Evolutionary conservation across 768 basidiomycete species (phyloP).

Genomic region (Auriscalpium orientale): DNA sequence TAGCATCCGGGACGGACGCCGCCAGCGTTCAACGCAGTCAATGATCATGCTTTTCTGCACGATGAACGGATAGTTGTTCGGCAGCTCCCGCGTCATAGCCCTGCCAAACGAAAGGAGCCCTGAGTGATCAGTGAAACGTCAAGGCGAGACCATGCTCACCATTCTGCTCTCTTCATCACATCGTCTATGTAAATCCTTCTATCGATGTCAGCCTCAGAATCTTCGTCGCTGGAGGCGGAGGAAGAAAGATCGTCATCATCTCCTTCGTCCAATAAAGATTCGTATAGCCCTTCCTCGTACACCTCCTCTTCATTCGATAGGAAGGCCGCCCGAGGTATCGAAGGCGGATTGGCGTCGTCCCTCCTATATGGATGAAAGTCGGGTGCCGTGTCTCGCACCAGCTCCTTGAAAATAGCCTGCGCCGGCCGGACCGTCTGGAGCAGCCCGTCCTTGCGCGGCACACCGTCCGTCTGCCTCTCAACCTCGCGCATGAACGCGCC

Average conservation of each 20-base stretch:
- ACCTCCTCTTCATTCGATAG: conserved; percentile 31
- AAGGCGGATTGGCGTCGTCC: conserved; percentile 21
- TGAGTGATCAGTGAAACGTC: neutral
- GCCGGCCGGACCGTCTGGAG: conserved; percentile 47
- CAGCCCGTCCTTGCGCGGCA: conserved; percentile 43
- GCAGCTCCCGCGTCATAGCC: conserved; percentile 63
- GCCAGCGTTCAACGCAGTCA: conserved; percentile 40
- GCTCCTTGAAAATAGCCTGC: conserved; percentile 38
- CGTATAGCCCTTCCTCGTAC: conserved; percentile 17
- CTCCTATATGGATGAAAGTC: conserved; percentile 41
- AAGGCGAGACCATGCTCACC: conserved; percentile 25
- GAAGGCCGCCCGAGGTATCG: conserved; percentile 20
- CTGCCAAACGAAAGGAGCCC: conserved; percentile 26
- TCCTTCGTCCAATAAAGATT: neutral
- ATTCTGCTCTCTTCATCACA: conserved; percentile 31
- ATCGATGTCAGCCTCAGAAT: too few relatives aligned
- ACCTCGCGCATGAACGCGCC: conserved; percentile 41
- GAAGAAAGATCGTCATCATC: too few relatives aligned
- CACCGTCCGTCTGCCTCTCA: conserved; percentile 40
- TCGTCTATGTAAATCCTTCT: conserved; percentile 38
- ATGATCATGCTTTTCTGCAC: conserved; percentile 47
- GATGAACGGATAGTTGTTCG: conserved; percentile 57
- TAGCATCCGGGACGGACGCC: conserved; percentile 35
- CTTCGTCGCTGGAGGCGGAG: too few relatives aligned
- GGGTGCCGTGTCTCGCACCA: conserved; percentile 48